Evolutionary conservation across 148 eudicot species (phyloP).

Genomic region (Fagopyrum tataricum): DNA sequence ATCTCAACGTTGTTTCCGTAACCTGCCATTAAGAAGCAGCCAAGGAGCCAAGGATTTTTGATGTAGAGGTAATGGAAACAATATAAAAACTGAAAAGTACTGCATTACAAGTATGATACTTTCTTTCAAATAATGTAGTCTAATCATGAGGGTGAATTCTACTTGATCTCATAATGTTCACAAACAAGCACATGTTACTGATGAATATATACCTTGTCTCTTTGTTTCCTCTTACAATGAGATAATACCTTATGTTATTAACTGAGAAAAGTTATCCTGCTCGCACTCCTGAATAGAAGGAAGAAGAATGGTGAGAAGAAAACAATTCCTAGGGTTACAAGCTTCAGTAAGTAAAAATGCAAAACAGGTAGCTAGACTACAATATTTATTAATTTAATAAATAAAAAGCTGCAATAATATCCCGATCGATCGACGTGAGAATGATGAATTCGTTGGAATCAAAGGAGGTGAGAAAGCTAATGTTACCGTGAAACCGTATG

Average conservation of each 20-base stretch:
- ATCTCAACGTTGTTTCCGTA: constrained; percentile 97
- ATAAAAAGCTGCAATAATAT: no score
- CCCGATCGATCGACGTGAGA: no score
- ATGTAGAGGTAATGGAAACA: not conserved
- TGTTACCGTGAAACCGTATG: no score
- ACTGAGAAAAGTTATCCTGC: constrained; percentile 92
- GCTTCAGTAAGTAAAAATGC: not conserved
- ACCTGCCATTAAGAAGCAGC: constrained; percentile 41
- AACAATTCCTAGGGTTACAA: not conserved
- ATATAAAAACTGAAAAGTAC: not conserved
- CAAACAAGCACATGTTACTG: not conserved
- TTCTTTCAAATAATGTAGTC: not conserved
- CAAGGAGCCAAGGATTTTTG: not conserved
- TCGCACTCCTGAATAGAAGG: constrained; percentile 69
- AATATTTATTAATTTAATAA: no score
- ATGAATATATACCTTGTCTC: constrained; percentile 74
- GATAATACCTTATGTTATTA: constrained; percentile 90
- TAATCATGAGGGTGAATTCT: not conserved
- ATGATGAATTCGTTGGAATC: no score
- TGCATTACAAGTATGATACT: not conserved
- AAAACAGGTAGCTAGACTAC: not conserved
- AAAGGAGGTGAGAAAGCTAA: no score
- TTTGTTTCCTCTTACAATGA: constrained; percentile 91
- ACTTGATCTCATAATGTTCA: not conserved
- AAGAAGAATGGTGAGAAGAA: constrained; percentile 1